Conservation (phyloP, 768 basidiomycete species). For the Scleroderma citrinum region DNA sequence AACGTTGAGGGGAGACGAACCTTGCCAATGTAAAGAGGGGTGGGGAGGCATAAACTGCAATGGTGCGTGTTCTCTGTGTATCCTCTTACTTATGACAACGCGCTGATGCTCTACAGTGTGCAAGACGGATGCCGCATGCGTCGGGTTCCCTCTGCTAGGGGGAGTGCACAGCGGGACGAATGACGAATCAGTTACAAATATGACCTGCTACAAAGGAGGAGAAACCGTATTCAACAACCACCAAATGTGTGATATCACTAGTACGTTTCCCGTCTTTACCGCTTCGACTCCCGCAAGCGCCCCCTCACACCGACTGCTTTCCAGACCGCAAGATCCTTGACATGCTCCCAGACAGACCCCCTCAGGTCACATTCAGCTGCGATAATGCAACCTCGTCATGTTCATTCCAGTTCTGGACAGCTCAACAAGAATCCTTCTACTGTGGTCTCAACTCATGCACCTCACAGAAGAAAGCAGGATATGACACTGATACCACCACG, state of each 20-base stretch:
- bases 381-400: constrained; percentile 58
- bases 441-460: constrained; percentile 76
- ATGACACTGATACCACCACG: constrained; percentile 62
- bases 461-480: constrained; percentile 41
- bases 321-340: constrained; percentile 93
- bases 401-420: constrained; percentile 98
- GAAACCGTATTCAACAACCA: constrained; percentile 92
- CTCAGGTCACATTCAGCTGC: constrained; percentile 96
- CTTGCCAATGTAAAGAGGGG: constrained; percentile 88
- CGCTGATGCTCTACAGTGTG: constrained; percentile 55
- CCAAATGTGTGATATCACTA: constrained; percentile 98
- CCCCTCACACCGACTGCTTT: background rate
- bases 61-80: constrained; percentile 44
- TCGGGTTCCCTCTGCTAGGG: constrained; percentile 64
- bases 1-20: constrained; percentile 66
- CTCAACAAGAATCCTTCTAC: constrained; percentile 91
- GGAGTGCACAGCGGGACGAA: constrained; percentile 33
- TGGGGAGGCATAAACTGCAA: constrained; percentile 98
- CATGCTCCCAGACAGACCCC: constrained; percentile 81
- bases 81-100: background rate
- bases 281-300: background rate
- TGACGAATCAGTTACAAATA: constrained; percentile 45
- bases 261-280: constrained; percentile 40
- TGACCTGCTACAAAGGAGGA: constrained; percentile 94
- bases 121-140: constrained; percentile 73